Conservation (phyloP, 805 yeast genomes). For the Starmerella riodocensis region DNA sequence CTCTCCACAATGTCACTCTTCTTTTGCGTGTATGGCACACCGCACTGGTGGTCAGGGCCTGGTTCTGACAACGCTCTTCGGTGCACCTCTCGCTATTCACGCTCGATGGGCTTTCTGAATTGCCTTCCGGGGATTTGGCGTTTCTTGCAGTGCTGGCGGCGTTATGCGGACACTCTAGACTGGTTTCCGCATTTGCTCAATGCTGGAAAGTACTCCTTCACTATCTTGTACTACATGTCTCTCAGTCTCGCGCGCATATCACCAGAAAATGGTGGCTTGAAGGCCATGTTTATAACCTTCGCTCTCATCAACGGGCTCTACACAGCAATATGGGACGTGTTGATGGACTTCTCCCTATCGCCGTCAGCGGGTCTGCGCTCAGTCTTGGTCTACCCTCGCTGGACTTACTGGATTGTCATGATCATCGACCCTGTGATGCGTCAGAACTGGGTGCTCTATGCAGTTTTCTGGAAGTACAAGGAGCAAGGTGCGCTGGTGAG, state of each 20-base stretch:
- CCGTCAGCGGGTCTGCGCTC: slow-evolving; percentile 26
- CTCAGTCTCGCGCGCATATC: slow-evolving; percentile 70
- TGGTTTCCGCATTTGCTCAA: slow-evolving; percentile 95
- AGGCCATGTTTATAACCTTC: slow-evolving; percentile 55
- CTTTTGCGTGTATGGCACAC: slow-evolving; percentile 59
- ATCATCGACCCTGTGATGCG: slow-evolving; percentile 58
- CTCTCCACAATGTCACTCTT: slow-evolving; percentile 75
- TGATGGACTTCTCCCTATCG: slow-evolving; percentile 95
- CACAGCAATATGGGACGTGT: slow-evolving; percentile 71
- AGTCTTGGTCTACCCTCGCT: slow-evolving; percentile 36
- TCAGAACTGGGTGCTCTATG: slow-evolving; percentile 88
- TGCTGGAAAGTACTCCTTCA: slow-evolving; percentile 58
- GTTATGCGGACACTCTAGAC: slow-evolving; percentile 85
- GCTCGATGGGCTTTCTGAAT: slow-evolving; percentile 68
- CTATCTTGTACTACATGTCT: slow-evolving; percentile 54
- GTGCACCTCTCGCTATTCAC: slow-evolving; percentile 72
- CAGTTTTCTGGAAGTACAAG: slow-evolving; percentile 56
- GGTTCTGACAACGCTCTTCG: slow-evolving; percentile 21
- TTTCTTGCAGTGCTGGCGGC: slow-evolving; percentile 76
- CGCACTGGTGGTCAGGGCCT: slow-evolving; percentile 45
- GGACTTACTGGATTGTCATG: slow-evolving; percentile 63
- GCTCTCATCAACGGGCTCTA: slow-evolving; percentile 61
- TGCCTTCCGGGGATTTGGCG: slow-evolving; percentile 85
- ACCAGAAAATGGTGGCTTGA: slow-evolving; percentile 27
- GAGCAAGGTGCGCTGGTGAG: slow-evolving; percentile 83